A percentile compares a stretch with the other conserved stretches of the same genome.
phyloP scores from a whole-genome alignment of 75 land plant species.

The Chamaecyparis obtusa region DNA sequence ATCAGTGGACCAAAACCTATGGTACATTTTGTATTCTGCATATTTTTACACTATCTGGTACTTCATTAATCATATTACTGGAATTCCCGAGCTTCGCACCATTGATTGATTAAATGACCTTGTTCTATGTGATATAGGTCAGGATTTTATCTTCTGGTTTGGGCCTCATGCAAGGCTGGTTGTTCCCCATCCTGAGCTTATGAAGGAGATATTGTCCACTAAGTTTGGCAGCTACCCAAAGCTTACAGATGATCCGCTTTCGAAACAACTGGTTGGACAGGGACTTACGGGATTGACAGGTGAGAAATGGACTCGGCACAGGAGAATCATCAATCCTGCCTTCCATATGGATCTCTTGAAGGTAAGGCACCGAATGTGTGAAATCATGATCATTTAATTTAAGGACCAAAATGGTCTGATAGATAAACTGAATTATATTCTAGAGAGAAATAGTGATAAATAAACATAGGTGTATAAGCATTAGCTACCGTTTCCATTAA shows the following conservation, averaged over 20 bases:
- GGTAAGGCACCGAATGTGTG: constrained; percentile 21
- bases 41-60: neutral
- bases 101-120: neutral
- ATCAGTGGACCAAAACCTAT: constrained; percentile 6
- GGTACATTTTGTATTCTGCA: neutral
- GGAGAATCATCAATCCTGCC: constrained; percentile 31
- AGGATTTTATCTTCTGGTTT: constrained; percentile 42
- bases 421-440: neutral
- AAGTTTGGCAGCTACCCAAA: constrained; percentile 12
- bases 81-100: neutral
- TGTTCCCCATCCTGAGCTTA: constrained; percentile 33
- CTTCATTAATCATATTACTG: neutral
- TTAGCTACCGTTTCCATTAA: too few species aligned
- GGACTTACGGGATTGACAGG: constrained; percentile 30
- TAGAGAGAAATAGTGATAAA: neutral
- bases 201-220: constrained; percentile 34
- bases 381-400: neutral
- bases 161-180: constrained; percentile 42
- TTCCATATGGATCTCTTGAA: constrained; percentile 46
- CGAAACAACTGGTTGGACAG: constrained; percentile 23
- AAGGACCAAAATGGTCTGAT: neutral
- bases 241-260: constrained; percentile 13
- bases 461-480: too few species aligned
- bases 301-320: constrained; percentile 33
- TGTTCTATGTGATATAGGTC: constrained; percentile 18